Evolutionary conservation across 2,329 filamentous ascomycete genomes (phyloP).

Genomic region (Chaetomiaceae sp.): DNA sequence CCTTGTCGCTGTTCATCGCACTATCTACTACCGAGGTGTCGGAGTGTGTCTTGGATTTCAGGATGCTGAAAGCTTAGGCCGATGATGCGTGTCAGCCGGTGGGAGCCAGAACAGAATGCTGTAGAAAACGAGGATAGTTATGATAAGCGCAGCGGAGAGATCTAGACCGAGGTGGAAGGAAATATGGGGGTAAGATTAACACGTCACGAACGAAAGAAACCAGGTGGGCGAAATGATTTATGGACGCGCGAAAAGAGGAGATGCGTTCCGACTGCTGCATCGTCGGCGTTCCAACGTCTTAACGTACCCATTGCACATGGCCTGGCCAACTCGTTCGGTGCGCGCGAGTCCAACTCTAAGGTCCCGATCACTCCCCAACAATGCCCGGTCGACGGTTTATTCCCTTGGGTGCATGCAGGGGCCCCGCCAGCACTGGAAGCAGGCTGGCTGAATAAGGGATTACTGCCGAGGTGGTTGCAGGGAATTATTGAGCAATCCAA

Average conservation of each 20-base stretch:
- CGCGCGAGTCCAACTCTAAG: no score
- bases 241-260: not conserved
- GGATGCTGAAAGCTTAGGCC: not conserved
- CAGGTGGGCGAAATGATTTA: not conserved
- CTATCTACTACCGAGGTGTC: conserved; percentile 19
- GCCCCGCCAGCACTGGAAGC: not conserved
- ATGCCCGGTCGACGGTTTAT: not conserved
- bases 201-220: not conserved
- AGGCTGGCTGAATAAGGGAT: conserved; percentile 2
- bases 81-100: not conserved
- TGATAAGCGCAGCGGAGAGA: no score
- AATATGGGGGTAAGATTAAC: no score
- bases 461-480: not conserved
- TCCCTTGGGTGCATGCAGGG: not conserved
- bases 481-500: not conserved
- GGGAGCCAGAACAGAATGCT: no score
- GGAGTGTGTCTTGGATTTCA: conserved; percentile 8
- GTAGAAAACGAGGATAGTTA: no score
- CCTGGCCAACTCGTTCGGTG: no score
- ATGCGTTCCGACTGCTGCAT: not conserved
- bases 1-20: conserved; percentile 20
- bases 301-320: conserved; percentile 20
- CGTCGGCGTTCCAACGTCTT: not conserved
- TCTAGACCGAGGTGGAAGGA: not conserved
- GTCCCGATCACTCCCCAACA: no score